Percentiles rank a stretch among this genome's conserved stretches.
phyloP scores from a whole-genome alignment of 345 rosid genomes.

The Euclidium syriacum region DNA sequence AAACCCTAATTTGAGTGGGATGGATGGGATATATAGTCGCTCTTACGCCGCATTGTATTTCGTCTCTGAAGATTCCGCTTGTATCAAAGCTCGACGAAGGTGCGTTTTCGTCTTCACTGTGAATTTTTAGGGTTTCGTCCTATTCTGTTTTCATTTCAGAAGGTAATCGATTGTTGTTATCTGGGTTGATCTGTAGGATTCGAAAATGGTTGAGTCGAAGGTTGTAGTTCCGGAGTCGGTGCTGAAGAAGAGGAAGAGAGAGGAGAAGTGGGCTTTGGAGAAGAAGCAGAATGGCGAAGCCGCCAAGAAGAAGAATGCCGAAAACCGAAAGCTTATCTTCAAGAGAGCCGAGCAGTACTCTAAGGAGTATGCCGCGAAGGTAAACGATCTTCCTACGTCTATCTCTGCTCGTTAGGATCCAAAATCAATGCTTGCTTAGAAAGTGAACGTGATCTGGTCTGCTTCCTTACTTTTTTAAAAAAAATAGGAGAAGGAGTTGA shows the following conservation, averaged over 20 bases:
- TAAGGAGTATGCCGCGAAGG: constrained; percentile 55
- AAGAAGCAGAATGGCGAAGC: constrained; percentile 43
- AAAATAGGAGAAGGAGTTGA: constrained; percentile 51
- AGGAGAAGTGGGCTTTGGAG: constrained; percentile 52
- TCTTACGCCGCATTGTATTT: neutral
- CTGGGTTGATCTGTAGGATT: constrained; percentile 5
- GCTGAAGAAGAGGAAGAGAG: constrained; percentile 79
- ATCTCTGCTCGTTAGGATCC: neutral
- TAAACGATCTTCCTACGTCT: no score
- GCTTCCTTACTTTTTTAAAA: neutral
- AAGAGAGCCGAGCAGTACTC: constrained; percentile 54
- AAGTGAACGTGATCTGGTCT: no score
- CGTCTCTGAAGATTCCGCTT: constrained; percentile 12
- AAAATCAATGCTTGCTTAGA: neutral
- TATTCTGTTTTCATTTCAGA: neutral
- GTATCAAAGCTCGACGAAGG: constrained; percentile 8
- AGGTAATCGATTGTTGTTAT: neutral
- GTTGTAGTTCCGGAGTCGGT: constrained; percentile 68
- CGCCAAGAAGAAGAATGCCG: constrained; percentile 47
- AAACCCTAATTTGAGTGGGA: constrained; percentile 21
- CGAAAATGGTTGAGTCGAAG: constrained; percentile 29
- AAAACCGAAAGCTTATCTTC: constrained; percentile 53
- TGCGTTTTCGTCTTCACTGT: neutral
- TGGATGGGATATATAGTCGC: neutral
- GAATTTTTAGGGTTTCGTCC: no score